Percentiles rank a stretch among this genome's conserved stretches.
Evolutionary conservation across 495 filamentous ascomycete species (phyloP).

Genomic region (Apodospora peruviana): DNA sequence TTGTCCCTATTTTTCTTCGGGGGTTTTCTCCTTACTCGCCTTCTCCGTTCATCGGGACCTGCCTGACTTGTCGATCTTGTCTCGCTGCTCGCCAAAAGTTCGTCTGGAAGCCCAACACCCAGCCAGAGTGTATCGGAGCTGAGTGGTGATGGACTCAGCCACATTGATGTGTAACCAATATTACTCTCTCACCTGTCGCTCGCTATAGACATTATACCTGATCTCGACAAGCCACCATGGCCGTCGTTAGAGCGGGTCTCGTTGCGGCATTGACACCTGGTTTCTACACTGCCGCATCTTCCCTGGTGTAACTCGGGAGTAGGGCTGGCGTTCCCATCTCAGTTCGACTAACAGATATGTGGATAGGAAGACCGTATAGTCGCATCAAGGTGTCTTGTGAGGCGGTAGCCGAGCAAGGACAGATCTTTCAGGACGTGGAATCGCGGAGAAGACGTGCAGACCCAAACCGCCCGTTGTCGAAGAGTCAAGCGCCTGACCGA

Average conservation of each 20-base stretch:
- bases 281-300: not conserved
- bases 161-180: slow-evolving; percentile 12
- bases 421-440: slow-evolving; percentile 4
- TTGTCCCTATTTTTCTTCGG: not conserved
- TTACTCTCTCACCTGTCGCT: not conserved
- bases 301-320: not conserved
- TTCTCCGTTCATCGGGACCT: not conserved
- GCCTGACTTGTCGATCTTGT: not conserved
- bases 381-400: slow-evolving; percentile 7
- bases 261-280: not conserved
- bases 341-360: slow-evolving; percentile 1
- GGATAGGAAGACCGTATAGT: slow-evolving; percentile 10
- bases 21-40: not conserved
- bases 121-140: slow-evolving; percentile 1
- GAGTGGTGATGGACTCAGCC: slow-evolving; percentile 10
- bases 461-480: slow-evolving; percentile 6
- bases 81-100: not conserved
- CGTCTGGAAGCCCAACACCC: slow-evolving; percentile 3
- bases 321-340: slow-evolving; percentile 2
- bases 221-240: not conserved
- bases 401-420: slow-evolving; percentile 10
- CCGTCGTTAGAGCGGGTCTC: not conserved
- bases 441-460: slow-evolving; percentile 7
- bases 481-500: slow-evolving; percentile 11
- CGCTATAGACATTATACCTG: not conserved